Evolutionary conservation across 176 grass and related monocot genomes (phyloP).

Genomic region (Tillandsia fasciculata): DNA sequence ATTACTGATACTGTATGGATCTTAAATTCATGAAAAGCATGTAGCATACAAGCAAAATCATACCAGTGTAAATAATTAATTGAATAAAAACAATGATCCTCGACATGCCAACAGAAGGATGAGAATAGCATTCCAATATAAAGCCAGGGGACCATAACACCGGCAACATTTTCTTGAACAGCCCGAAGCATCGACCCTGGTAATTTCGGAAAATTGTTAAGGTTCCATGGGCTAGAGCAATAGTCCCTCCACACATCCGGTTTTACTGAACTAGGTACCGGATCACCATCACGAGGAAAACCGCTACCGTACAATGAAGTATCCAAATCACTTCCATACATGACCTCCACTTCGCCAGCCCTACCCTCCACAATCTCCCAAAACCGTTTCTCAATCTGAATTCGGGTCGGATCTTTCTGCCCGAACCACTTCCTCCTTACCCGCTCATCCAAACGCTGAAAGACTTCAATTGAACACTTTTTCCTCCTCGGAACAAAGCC

Average conservation of each 20-base stretch:
- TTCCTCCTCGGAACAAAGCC: slow-evolving; percentile 67
- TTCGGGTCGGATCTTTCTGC: slow-evolving; percentile 35
- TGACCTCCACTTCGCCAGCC: slow-evolving; percentile 71
- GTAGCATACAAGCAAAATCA: neutral
- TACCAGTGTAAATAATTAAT: slow-evolving; percentile 99
- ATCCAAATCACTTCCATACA: slow-evolving; percentile 93
- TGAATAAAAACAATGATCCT: slow-evolving; percentile 98
- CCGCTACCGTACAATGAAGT: slow-evolving; percentile 88
- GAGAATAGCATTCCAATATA: slow-evolving; percentile 96
- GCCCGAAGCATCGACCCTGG: slow-evolving; percentile 72
- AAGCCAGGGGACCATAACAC: slow-evolving; percentile 96
- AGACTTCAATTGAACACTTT: slow-evolving; percentile 45
- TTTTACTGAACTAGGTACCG: slow-evolving; percentile 36
- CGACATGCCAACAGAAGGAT: slow-evolving; percentile 94
- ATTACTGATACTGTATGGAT: too few species aligned
- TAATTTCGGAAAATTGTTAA: slow-evolving; percentile 91
- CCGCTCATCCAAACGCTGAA: slow-evolving; percentile 56
- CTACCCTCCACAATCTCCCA: slow-evolving; percentile 96
- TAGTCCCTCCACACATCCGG: slow-evolving; percentile 45
- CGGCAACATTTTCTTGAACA: slow-evolving; percentile 76
- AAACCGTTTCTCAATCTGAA: slow-evolving; percentile 82
- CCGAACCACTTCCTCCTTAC: slow-evolving; percentile 79
- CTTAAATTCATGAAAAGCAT: neutral
- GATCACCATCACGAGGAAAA: slow-evolving; percentile 57
- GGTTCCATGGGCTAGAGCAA: slow-evolving; percentile 71